A percentile compares a stretch with the other conserved stretches of the same genome.
Conservation (phyloP, 2,329 filamentous ascomycete species). For the Ophiosphaerella korrae region DNA sequence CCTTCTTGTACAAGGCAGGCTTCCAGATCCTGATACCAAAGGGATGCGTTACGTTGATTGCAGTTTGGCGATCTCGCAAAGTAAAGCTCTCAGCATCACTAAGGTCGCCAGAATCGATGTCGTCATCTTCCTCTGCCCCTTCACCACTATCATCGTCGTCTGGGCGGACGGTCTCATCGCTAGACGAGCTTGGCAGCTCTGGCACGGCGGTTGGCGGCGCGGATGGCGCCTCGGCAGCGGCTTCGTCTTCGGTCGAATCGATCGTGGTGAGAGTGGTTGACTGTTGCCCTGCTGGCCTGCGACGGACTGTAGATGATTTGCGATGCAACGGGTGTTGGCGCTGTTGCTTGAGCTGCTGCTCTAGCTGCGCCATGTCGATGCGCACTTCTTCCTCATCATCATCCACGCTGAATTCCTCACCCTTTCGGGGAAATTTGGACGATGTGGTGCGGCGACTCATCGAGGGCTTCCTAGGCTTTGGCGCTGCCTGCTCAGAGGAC, state of each 20-base stretch:
- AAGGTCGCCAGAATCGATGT: conserved; percentile 68
- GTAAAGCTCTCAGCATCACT: conserved; percentile 98
- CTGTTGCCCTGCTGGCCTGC: conserved; percentile 54
- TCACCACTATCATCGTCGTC: conserved; percentile 54
- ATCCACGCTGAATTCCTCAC: conserved; percentile 88
- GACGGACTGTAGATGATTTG: conserved; percentile 58
- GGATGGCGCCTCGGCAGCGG: conserved; percentile 39
- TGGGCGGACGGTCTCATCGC: conserved; percentile 47
- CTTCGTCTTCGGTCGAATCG: conserved; percentile 55
- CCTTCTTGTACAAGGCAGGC: conserved; percentile 96
- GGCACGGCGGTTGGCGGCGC: conserved; percentile 32
- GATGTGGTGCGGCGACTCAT: conserved; percentile 77
- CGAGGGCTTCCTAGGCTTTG: conserved; percentile 69
- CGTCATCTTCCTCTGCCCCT: conserved; percentile 60
- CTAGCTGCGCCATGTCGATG: conserved; percentile 60
- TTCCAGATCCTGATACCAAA: conserved; percentile 99
- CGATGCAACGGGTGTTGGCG: conserved; percentile 50
- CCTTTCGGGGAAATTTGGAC: conserved; percentile 74
- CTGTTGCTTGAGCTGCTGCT: conserved; percentile 32
- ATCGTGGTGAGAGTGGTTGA: conserved; percentile 54
- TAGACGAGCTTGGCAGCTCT: conserved; percentile 35
- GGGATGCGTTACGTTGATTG: conserved; percentile 98
- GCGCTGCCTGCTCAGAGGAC: conserved; percentile 23
- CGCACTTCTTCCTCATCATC: conserved; percentile 84
- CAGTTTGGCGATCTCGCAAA: conserved; percentile 92